Conservation (phyloP, 768 basidiomycete genomes). For the Auricularia sp. region DNA sequence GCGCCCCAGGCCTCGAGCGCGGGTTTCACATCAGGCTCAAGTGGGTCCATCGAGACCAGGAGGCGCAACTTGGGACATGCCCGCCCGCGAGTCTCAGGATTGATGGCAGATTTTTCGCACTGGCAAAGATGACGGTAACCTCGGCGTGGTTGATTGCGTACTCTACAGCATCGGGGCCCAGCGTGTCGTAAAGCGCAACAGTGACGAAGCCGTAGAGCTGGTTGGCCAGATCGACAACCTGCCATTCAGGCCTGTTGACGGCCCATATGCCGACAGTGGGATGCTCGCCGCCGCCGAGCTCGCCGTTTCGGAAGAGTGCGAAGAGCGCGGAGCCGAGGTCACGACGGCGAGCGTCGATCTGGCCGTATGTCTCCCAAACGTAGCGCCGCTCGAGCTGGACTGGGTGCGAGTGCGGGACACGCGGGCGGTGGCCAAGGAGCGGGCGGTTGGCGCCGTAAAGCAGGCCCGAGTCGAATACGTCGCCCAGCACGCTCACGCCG, state of each 20-base stretch:
- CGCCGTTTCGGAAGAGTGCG: slow-evolving; percentile 52
- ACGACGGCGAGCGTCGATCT: slow-evolving; percentile 63
- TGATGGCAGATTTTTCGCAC: slow-evolving; percentile 61
- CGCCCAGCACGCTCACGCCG: slow-evolving; percentile 20
- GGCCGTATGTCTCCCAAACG: slow-evolving; percentile 67
- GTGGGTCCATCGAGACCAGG: slow-evolving; percentile 64
- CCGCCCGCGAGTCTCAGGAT: slow-evolving; percentile 55
- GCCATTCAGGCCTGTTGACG: slow-evolving; percentile 87
- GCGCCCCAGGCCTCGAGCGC: slow-evolving; percentile 65
- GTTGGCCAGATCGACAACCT: slow-evolving; percentile 74
- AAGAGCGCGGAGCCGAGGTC: slow-evolving; percentile 67
- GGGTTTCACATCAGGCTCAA: slow-evolving; percentile 41
- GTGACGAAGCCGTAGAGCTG: slow-evolving; percentile 75
- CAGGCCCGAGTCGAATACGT: slow-evolving; percentile 62
- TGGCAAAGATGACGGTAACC: slow-evolving; percentile 67
- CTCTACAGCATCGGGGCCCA: slow-evolving; percentile 80
- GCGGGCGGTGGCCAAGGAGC: slow-evolving; percentile 60
- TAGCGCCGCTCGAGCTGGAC: slow-evolving; percentile 60
- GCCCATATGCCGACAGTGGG: slow-evolving; percentile 81
- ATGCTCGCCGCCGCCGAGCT: slow-evolving; percentile 51
- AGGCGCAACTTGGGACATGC: slow-evolving; percentile 56
- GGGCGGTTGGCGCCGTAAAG: slow-evolving; percentile 35
- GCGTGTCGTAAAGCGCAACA: slow-evolving; percentile 88
- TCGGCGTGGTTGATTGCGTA: slow-evolving; percentile 76
- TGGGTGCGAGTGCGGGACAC: slow-evolving; percentile 48